A percentile compares a stretch with the other conserved stretches of the same genome.
These are phyloP conservation scores for Sparassis latifolia DNA, from an alignment of 1,284 basidiomycete species.

Conservation along the genomic window DNA sequence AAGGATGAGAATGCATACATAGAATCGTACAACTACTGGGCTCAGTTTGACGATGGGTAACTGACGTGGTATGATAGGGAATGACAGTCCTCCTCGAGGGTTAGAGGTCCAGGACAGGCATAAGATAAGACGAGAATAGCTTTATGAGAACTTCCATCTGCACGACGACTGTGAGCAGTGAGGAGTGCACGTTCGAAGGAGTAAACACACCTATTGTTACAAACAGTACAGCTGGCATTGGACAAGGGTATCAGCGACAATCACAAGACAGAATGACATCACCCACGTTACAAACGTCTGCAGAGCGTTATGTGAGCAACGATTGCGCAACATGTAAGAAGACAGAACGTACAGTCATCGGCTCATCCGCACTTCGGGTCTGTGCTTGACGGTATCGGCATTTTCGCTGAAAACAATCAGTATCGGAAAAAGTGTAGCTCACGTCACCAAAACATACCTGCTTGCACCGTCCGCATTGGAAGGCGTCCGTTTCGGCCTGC, in stretches of 20 bases:
- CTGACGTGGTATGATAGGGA: no score
- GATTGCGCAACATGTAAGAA: neutral
- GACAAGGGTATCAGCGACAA: neutral
- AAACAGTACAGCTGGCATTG: conserved; percentile 46
- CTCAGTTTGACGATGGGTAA: no score
- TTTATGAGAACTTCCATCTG: conserved; percentile 67
- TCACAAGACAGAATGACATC: neutral
- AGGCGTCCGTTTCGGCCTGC: conserved; percentile 94
- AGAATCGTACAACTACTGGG: no score
- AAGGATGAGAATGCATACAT: no score
- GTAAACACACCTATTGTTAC: conserved; percentile 45
- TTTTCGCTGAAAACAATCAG: conserved; percentile 52
- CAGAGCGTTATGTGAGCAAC: conserved; percentile 11
- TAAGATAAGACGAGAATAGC: neutral
- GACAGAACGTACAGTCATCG: conserved; percentile 76
- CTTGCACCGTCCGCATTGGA: conserved; percentile 94
- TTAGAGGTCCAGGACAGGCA: no score
- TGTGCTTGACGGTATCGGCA: conserved; percentile 93
- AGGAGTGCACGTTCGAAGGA: neutral
- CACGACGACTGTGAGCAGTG: neutral
- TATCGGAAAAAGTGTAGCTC: neutral
- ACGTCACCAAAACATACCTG: conserved; percentile 37
- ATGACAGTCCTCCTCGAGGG: no score
- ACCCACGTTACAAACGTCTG: conserved; percentile 32
- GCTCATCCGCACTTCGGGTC: conserved; percentile 92